Evolutionary conservation across 352 stramenopile species (phyloP).

Genomic region (Phytophthora ramorum): DNA sequence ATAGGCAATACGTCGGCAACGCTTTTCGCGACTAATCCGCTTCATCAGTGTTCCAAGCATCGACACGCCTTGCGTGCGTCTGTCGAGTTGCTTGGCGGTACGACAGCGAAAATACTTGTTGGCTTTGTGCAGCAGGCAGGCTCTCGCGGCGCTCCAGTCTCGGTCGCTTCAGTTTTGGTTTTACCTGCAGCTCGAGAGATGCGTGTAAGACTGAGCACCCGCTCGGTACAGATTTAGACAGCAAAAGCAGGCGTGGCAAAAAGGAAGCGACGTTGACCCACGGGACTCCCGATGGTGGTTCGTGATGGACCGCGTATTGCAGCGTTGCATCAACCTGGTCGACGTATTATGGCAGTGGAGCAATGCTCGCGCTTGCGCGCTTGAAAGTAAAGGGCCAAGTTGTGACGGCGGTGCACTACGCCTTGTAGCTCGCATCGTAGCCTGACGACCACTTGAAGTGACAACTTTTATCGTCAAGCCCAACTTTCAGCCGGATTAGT

Average conservation of each 20-base stretch:
- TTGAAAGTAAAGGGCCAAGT: conserved; percentile 12
- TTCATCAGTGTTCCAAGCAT: conserved; percentile 16
- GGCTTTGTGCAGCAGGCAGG: conserved; percentile 12
- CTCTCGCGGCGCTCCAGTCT: not conserved
- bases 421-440: conserved; percentile 29
- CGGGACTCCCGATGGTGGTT: conserved; percentile 27
- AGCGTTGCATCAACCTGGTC: conserved; percentile 31
- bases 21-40: conserved; percentile 22
- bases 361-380: conserved; percentile 32
- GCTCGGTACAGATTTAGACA: not conserved
- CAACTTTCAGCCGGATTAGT: conserved; percentile 28
- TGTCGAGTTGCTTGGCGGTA: conserved; percentile 13
- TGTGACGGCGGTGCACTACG: conserved; percentile 14
- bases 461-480: conserved; percentile 36
- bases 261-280: conserved; percentile 29
- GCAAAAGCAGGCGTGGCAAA: conserved; percentile 7
- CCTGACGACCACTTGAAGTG: conserved; percentile 21
- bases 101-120: not conserved
- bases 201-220: conserved; percentile 4
- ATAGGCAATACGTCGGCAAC: not conserved
- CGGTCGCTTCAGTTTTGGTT: conserved; percentile 19
- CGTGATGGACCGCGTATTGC: conserved; percentile 22
- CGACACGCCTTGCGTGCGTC: conserved; percentile 14
- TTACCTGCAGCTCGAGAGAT: conserved; percentile 2
- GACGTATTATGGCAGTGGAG: conserved; percentile 37